Evolutionary conservation across 257 asterid genomes (phyloP).

Genomic region (Avicennia marina): DNA sequence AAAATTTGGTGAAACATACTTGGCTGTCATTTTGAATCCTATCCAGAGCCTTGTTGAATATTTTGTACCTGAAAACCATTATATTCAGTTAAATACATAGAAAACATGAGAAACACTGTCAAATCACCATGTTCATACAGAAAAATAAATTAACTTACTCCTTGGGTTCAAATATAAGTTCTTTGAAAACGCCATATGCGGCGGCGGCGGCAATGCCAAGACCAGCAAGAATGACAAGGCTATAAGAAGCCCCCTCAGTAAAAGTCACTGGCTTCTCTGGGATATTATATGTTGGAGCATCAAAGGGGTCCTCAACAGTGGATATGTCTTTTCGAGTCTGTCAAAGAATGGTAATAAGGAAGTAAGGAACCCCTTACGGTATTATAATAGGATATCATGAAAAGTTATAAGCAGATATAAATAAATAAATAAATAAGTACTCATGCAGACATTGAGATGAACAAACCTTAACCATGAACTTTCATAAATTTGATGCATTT

Average conservation of each 20-base stretch:
- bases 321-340: slow-evolving; percentile 76
- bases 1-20: slow-evolving; percentile 38
- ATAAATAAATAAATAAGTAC: background rate
- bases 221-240: slow-evolving; percentile 77
- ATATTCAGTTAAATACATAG: slow-evolving; percentile 16
- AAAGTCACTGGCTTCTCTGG: slow-evolving; percentile 94
- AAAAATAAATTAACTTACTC: slow-evolving; percentile 45
- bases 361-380: background rate
- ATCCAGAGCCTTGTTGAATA: slow-evolving; percentile 75
- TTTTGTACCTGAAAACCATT: slow-evolving; percentile 56
- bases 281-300: slow-evolving; percentile 87
- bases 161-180: slow-evolving; percentile 85
- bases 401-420: background rate
- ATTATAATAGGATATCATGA: background rate
- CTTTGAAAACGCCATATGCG: slow-evolving; percentile 84
- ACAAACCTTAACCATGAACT: background rate
- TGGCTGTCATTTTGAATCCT: slow-evolving; percentile 84
- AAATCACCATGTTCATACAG: background rate
- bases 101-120: background rate
- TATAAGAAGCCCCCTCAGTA: slow-evolving; percentile 92
- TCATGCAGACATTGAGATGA: slow-evolving; percentile 3
- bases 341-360: slow-evolving; percentile 19
- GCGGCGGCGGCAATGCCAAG: slow-evolving; percentile 86
- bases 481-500: background rate
- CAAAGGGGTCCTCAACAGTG: slow-evolving; percentile 77